Evolutionary conservation across 2,329 filamentous ascomycete species (phyloP).

Genomic region (Aureobasidium sp.): DNA sequence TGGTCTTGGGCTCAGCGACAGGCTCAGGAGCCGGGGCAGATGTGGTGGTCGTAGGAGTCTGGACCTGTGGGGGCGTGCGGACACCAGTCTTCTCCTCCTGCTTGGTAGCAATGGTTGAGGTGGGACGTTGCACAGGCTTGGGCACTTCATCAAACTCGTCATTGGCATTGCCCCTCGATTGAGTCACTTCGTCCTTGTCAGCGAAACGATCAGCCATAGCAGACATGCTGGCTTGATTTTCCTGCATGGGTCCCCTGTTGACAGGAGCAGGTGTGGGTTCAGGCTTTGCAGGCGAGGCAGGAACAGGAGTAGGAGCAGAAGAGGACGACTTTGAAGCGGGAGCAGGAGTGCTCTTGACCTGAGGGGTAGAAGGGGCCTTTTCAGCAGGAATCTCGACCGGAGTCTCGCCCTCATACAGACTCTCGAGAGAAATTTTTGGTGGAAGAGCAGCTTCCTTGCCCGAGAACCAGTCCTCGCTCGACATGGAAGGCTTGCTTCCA

Average conservation of each 20-base stretch:
- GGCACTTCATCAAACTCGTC: slow-evolving; percentile 84
- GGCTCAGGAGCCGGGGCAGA: slow-evolving; percentile 24
- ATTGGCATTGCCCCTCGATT: slow-evolving; percentile 53
- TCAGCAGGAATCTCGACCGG: slow-evolving; percentile 69
- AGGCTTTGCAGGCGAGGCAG: slow-evolving; percentile 35
- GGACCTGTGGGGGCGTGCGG: slow-evolving; percentile 27
- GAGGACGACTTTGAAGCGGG: slow-evolving; percentile 15
- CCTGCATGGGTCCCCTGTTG: slow-evolving; percentile 56
- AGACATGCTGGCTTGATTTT: slow-evolving; percentile 82
- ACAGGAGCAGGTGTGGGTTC: slow-evolving; percentile 43
- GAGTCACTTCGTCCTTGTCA: slow-evolving; percentile 59
- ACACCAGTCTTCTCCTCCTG: slow-evolving; percentile 35
- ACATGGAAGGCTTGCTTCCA: slow-evolving; percentile 74
- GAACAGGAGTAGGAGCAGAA: slow-evolving; percentile 24
- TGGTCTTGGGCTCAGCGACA: not conserved
- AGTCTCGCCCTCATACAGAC: slow-evolving; percentile 76
- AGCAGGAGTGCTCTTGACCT: slow-evolving; percentile 33
- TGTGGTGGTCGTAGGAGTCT: slow-evolving; percentile 22
- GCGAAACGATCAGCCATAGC: slow-evolving; percentile 80
- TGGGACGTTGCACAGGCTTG: slow-evolving; percentile 61
- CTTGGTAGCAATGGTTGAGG: slow-evolving; percentile 27
- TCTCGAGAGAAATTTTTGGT: slow-evolving; percentile 88
- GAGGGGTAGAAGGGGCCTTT: slow-evolving; percentile 47
- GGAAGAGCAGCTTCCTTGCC: slow-evolving; percentile 74
- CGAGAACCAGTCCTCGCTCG: slow-evolving; percentile 72